phyloP scores from a whole-genome alignment of 2,329 filamentous ascomycete genomes.

The Xylariaceae sp. region DNA sequence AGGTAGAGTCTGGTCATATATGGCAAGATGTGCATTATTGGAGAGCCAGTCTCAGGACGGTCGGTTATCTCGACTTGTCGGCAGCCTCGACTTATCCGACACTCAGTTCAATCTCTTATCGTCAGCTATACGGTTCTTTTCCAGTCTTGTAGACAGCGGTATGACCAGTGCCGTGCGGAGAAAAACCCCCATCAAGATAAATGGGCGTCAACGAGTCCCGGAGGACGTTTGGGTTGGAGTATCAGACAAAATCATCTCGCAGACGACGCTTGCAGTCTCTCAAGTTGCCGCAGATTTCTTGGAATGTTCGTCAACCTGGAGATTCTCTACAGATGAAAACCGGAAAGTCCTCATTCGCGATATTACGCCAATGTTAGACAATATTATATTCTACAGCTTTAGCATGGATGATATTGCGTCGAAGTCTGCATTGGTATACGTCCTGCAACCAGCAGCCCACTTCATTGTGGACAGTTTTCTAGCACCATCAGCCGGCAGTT shows the following conservation, averaged over 20 bases:
- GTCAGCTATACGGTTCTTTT: slow-evolving; percentile 70
- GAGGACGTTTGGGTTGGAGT: slow-evolving; percentile 64
- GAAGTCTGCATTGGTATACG: slow-evolving; percentile 48
- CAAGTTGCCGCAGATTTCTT: slow-evolving; percentile 77
- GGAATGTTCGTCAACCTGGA: slow-evolving; percentile 83
- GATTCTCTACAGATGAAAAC: slow-evolving; percentile 66
- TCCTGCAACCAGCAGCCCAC: slow-evolving; percentile 67
- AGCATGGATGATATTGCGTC: slow-evolving; percentile 62
- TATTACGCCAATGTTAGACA: slow-evolving; percentile 67
- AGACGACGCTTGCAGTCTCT: slow-evolving; percentile 67
- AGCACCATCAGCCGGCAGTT: slow-evolving; percentile 61
- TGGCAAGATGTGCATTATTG: slow-evolving; percentile 76
- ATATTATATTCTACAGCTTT: slow-evolving; percentile 68
- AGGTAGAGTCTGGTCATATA: slow-evolving; percentile 83
- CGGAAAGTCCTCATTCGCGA: slow-evolving; percentile 64
- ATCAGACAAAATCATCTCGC: slow-evolving; percentile 72
- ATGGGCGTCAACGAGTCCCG: slow-evolving; percentile 41
- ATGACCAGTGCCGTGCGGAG: slow-evolving; percentile 65
- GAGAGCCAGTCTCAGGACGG: slow-evolving; percentile 72
- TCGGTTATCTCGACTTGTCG: slow-evolving; percentile 72
- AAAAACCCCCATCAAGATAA: slow-evolving; percentile 51
- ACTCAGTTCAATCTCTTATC: slow-evolving; percentile 75
- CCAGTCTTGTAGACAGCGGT: slow-evolving; percentile 70
- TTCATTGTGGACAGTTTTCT: slow-evolving; percentile 77
- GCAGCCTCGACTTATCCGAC: slow-evolving; percentile 73